A percentile compares a stretch with the other conserved stretches of the same genome.
phyloP scores from a whole-genome alignment of 225 moss, liverwort and hornwort genomes.

The Lunularia cruciata region DNA sequence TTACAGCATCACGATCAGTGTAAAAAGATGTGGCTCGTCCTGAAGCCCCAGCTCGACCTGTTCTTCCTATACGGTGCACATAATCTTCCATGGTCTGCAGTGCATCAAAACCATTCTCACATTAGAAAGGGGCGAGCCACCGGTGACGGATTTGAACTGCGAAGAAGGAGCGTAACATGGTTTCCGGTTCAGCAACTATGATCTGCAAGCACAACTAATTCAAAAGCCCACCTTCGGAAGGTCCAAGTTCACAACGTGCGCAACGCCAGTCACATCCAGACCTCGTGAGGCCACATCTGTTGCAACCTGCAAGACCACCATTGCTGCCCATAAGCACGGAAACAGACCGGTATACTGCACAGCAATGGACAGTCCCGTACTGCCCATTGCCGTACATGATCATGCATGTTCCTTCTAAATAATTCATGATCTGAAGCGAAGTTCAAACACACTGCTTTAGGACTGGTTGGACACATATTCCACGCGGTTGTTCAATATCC shows the following conservation, averaged over 20 bases:
- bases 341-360: too few species aligned
- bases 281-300: constrained; percentile 99
- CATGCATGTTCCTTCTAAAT: too few species aligned
- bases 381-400: too few species aligned
- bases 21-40: constrained; percentile 97
- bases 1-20: constrained; percentile 82
- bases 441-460: neutral
- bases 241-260: constrained; percentile 97
- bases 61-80: constrained; percentile 97
- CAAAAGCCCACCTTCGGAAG: constrained; percentile 59
- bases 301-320: constrained; percentile 46
- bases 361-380: too few species aligned
- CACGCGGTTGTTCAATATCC: too few species aligned
- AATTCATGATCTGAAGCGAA: neutral
- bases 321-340: too few species aligned
- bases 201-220: neutral
- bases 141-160: too few species aligned
- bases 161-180: too few species aligned
- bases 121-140: too few species aligned
- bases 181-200: too few species aligned
- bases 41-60: constrained; percentile 92
- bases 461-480: too few species aligned
- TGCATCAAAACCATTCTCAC: too few species aligned
- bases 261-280: constrained; percentile 96
- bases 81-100: constrained; percentile 93